Evolutionary conservation across 345 rosid genomes (phyloP).

Genomic region (sweet orange (Citrus sinensis)): DVS_A1.0 CM039161.1:22040001-22040500

Average conservation of each 20-base stretch:
- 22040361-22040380: slow-evolving; percentile 57
- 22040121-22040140: slow-evolving; percentile 72
- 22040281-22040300: slow-evolving; percentile 44
- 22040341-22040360: slow-evolving; percentile 43
- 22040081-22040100: background rate
- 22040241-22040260: slow-evolving; percentile 62
- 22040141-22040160: slow-evolving; percentile 89
- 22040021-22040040: background rate
- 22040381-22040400: slow-evolving; percentile 51
- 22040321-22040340: slow-evolving; percentile 53
- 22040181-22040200: slow-evolving; percentile 95
- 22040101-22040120: slow-evolving; percentile 61
- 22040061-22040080: background rate
- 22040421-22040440: slow-evolving; percentile 47
- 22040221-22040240: slow-evolving; percentile 52
- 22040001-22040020: background rate
- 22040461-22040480: background rate
- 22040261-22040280: slow-evolving; percentile 44
- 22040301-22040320: slow-evolving; percentile 36
- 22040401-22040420: slow-evolving; percentile 66
- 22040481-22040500: background rate
- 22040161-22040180: slow-evolving; percentile 89
- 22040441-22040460: slow-evolving; percentile 10
- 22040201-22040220: slow-evolving; percentile 64
- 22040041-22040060: background rate